Evolutionary conservation across 371 early-diverging fungal species (phyloP), one percentile per base, ranked within the genome.

Genomic region (Mucor circinelloides): DNA sequence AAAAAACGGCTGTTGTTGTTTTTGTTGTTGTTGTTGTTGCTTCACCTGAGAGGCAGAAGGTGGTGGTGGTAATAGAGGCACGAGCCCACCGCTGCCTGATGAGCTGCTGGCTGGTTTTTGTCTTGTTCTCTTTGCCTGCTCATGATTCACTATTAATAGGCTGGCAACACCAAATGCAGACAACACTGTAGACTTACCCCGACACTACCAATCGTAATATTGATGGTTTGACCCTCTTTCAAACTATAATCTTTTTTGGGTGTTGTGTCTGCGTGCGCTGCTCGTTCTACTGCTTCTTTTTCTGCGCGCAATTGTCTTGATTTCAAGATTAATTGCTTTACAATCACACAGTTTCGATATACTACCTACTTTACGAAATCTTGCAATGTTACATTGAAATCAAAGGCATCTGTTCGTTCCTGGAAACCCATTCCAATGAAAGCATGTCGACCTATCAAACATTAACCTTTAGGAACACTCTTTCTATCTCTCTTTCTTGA

Each of bases 331-430:
- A 44, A 46, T 60, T 25, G 13, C 27, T 36, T 13, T 40, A 44
- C 19, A n/a, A 12, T 60, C 46, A 15, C 15, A 27, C 13, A 25
- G 27, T 25, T 23, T 27, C 4, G 52, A 25, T 27, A 52, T 52
- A 2, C 23, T 17, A 15, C 50, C 76, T 77, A 91, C 91, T 88
- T 90, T 67, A 75, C 71, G 71, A 87, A 91, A 75, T 95, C 96
- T 77, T 95, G 95, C 9, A 97, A 74, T 1, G 94, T 90, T 7
- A 95, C 97, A 68, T 97, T 95, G 64, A 95, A 95, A 73, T 97
- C 96, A 82, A 97, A 97, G 2, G 97, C 92, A 72, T 89, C 90
- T 32, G 88, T 84, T 6, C 96, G 88, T 70, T 97, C 97, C 55
- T 87, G 82, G 71, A 97, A 95, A 4, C 97, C 97, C 68, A 97